Percentiles rank a stretch among this genome's conserved stretches.
phyloP scores from a whole-genome alignment of 768 basidiomycete species.

The Tulasnella sp. region DNA sequence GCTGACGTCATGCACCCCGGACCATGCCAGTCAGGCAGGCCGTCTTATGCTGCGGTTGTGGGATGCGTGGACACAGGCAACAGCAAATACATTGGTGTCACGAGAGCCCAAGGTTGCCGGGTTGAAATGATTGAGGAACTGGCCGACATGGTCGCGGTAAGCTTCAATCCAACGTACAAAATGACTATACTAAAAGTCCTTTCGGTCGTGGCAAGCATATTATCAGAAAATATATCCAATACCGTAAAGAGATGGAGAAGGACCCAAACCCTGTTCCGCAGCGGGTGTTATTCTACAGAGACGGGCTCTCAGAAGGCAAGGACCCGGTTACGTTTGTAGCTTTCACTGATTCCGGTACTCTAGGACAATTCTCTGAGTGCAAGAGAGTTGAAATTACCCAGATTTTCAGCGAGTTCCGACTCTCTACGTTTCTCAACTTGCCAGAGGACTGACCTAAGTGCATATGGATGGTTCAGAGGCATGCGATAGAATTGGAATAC shows the following conservation, averaged over 20 bases:
- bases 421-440: not conserved
- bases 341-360: not conserved
- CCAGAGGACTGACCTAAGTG: not conserved
- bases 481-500: constrained; percentile 61
- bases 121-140: constrained; percentile 66
- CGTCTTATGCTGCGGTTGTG: constrained; percentile 80
- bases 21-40: constrained; percentile 74
- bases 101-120: constrained; percentile 66
- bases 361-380: constrained; percentile 40
- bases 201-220: constrained; percentile 8
- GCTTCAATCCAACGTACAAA: not conserved
- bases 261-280: not conserved
- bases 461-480: constrained; percentile 45
- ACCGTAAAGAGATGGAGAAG: constrained; percentile 30
- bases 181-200: not conserved
- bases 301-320: constrained; percentile 34
- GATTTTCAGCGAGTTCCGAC: constrained; percentile 54
- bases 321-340: no score
- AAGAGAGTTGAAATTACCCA: constrained; percentile 51
- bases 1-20: constrained; percentile 57
- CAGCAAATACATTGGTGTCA: constrained; percentile 69
- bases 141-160: constrained; percentile 15
- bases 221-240: constrained; percentile 28
- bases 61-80: constrained; percentile 76
- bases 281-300: constrained; percentile 33